Conservation (phyloP, 2,329 filamentous ascomycete species). For the Nemania sp. region DNA sequence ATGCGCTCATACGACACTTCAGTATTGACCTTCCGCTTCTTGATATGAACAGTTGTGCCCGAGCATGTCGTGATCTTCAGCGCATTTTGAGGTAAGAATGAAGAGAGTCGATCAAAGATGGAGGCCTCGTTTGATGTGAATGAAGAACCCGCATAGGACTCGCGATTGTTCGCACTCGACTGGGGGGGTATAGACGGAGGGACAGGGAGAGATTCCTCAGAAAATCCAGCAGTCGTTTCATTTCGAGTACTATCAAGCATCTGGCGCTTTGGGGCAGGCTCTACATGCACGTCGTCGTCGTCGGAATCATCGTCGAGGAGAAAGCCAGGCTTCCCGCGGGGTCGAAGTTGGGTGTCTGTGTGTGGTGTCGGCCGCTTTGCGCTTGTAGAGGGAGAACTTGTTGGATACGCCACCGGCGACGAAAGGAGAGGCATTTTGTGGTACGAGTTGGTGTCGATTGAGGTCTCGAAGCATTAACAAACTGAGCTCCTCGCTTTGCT, state of each 20-base stretch:
- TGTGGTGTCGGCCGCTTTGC: constrained; percentile 46
- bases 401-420: constrained; percentile 61
- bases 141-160: constrained; percentile 29
- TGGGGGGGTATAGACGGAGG: constrained; percentile 28
- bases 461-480: neutral
- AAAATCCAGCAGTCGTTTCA: constrained; percentile 24
- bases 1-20: constrained; percentile 66
- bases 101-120: constrained; percentile 32
- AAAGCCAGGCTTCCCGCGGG: constrained; percentile 49
- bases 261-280: constrained; percentile 49
- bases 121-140: constrained; percentile 30
- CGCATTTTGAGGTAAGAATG: constrained; percentile 29
- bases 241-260: constrained; percentile 46
- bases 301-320: constrained; percentile 50
- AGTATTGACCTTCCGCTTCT: constrained; percentile 53
- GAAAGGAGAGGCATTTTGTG: constrained; percentile 61
- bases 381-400: constrained; percentile 49
- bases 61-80: constrained; percentile 58
- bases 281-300: constrained; percentile 39
- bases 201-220: constrained; percentile 37
- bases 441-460: constrained; percentile 15
- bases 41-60: constrained; percentile 61
- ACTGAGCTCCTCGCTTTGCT: neutral
- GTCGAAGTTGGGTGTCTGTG: constrained; percentile 40
- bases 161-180: constrained; percentile 11